A percentile compares a stretch with the other conserved stretches of the same genome.
Evolutionary conservation across 805 yeast genomes (phyloP).

Genomic region (Kregervanrija pseudodelftensis): DNA sequence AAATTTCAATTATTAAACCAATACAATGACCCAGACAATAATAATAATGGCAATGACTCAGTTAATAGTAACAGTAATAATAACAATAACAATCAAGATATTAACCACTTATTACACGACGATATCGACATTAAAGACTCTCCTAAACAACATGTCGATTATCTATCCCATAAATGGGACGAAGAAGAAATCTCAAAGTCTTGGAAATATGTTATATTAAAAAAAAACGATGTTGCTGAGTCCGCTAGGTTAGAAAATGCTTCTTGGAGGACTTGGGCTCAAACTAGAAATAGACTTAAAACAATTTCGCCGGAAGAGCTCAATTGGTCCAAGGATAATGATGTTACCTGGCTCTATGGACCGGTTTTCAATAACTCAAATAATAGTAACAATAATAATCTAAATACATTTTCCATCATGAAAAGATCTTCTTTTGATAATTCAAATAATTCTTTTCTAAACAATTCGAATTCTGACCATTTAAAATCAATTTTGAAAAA

Average conservation of each 20-base stretch:
- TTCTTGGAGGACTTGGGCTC: constrained; percentile 97
- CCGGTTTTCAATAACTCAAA: constrained; percentile 37
- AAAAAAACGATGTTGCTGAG: constrained; percentile 77
- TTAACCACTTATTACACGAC: constrained; percentile 47
- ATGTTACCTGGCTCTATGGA: constrained; percentile 97
- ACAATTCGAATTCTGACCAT: constrained; percentile 18
- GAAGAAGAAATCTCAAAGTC: constrained; percentile 88
- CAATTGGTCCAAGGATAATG: constrained; percentile 95
- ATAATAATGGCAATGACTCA: background rate
- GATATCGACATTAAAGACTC: constrained; percentile 67
- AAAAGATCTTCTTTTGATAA: background rate
- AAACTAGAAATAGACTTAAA: constrained; percentile 58
- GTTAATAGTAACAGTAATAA: constrained; percentile 10
- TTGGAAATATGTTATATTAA: constrained; percentile 86
- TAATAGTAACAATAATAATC: constrained; percentile 1
- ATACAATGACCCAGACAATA: constrained; percentile 1
- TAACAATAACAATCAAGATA: constrained; percentile 10
- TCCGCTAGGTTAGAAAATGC: constrained; percentile 79
- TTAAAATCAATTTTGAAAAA: constrained; percentile 86
- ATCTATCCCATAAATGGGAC: constrained; percentile 92
- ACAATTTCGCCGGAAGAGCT: constrained; percentile 89
- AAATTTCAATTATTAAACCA: constrained; percentile 11
- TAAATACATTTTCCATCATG: background rate
- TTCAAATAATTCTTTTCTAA: constrained; percentile 3
- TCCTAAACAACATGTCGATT: constrained; percentile 90